phyloP scores from a whole-genome alignment of 2,329 filamentous ascomycete species.

The Colletotrichum filicis region DNA sequence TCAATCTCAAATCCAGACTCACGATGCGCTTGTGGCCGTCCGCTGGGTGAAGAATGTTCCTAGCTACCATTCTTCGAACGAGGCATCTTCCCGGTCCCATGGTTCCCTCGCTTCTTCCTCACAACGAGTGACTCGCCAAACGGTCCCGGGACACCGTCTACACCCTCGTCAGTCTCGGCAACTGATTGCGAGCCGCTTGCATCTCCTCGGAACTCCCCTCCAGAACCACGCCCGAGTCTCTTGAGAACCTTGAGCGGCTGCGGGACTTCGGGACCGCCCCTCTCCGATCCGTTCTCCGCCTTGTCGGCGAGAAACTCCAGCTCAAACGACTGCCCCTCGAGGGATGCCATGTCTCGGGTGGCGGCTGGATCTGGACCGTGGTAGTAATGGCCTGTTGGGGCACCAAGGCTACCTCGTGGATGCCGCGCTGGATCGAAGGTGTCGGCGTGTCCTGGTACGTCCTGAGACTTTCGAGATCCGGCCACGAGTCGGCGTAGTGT shows the following conservation, averaged over 20 bases:
- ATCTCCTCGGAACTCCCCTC: slow-evolving; percentile 9
- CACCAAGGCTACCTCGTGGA: background rate
- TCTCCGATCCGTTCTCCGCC: slow-evolving; percentile 23
- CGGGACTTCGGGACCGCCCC: slow-evolving; percentile 43
- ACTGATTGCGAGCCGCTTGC: slow-evolving; percentile 37
- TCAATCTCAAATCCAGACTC: background rate
- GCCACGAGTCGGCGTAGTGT: slow-evolving; percentile 44
- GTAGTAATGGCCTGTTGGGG: background rate
- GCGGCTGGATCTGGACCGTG: background rate
- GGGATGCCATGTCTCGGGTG: slow-evolving; percentile 47
- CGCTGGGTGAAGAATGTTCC: background rate
- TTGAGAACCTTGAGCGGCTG: slow-evolving; percentile 64
- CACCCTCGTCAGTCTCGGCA: slow-evolving; percentile 36
- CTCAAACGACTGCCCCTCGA: slow-evolving; percentile 39
- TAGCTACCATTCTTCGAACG: background rate
- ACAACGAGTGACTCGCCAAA: slow-evolving; percentile 45
- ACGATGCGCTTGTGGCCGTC: background rate
- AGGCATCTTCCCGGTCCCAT: slow-evolving; percentile 2
- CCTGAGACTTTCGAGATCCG: slow-evolving; percentile 45
- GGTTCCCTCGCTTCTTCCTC: slow-evolving; percentile 46
- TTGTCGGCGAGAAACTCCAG: slow-evolving; percentile 46
- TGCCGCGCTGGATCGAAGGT: slow-evolving; percentile 8
- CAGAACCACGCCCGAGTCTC: slow-evolving; percentile 37
- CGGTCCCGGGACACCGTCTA: slow-evolving; percentile 40
- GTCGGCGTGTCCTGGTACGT: slow-evolving; percentile 6